Conservation (phyloP, 176 grass and related monocot genomes). For the Lolium perenne region DNA sequence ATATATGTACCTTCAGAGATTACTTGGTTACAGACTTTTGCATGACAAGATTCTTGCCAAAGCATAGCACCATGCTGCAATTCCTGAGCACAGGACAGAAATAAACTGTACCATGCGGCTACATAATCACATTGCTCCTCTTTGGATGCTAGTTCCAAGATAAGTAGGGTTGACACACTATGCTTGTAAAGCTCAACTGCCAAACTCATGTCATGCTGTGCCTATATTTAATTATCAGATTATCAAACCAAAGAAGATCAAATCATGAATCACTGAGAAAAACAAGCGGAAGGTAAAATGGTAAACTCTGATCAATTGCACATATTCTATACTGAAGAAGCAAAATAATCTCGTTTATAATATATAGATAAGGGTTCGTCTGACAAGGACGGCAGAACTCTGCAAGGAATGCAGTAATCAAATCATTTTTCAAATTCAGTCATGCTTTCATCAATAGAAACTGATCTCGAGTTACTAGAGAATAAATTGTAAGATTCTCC, state of each 20-base stretch:
- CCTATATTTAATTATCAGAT: conserved; percentile 44
- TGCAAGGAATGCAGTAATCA: neutral
- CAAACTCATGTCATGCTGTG: conserved; percentile 29
- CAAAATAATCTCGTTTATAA: neutral
- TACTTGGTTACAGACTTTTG: conserved; percentile 38
- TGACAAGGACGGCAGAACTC: neutral
- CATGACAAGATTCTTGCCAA: conserved; percentile 55
- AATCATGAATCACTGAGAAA: conserved; percentile 5
- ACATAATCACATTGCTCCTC: conserved; percentile 63
- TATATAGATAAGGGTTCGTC: neutral
- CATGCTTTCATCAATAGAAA: neutral
- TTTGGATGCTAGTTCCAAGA: conserved; percentile 56
- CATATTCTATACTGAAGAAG: neutral
- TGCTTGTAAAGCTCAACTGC: conserved; percentile 64
- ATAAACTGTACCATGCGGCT: conserved; percentile 52
- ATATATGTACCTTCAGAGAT: conserved; percentile 57
- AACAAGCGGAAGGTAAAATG: neutral
- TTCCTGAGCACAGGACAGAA: conserved; percentile 60
- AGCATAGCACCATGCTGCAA: conserved; percentile 55
- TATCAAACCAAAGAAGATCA: conserved; percentile 27
- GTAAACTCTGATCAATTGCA: conserved; percentile 12
- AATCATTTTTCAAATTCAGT: conserved; percentile 10
- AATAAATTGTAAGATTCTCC: neutral
- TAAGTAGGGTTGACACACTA: conserved; percentile 45
- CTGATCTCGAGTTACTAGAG: neutral